Base-by-base conservation (phyloP, 257 asterid species). In the Penstemon barbatus region DNA sequence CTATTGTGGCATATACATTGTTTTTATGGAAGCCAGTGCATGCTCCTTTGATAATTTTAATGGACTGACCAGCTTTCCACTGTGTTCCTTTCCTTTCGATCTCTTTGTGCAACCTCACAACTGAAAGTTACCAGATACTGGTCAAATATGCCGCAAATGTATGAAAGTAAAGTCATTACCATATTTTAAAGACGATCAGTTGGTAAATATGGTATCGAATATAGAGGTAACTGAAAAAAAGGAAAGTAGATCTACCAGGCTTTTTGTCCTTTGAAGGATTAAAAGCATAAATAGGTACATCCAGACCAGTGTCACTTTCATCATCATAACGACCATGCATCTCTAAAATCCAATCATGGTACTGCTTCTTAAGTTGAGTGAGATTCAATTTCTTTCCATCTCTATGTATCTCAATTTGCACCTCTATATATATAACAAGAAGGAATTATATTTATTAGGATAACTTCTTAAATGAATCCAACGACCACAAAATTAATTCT, bases 41-140 rank as follows among this genome's bases (percentile, higher is more conserved):
- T 41, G 97, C 97, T 66, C 97, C 97, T 74, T 76, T 88, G 9
- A 84, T 61, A 69, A 88, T 74, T 77, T 86, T 90, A 44, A 90
- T 75, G 54, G 75, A 80, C 77, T 86, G 86, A 33, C 96, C 97
- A 40, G 96, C 78, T 71, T 52, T 33, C 97, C 97, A 88, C 11
- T 38, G 5, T 25, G 4, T 59, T 54, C 83, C 96, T 74, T 74
- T 86, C 77, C 89, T 80, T 63, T 52, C n/a, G 56, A 90, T 74
- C 67, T 43, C 66, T 75, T 76, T 77, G 43, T 88, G 94, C 76
- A 86, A 80, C 80, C 94, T 77, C 73, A 81, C 25, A 69, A 80
- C 97, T 90, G 70, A 63, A 80, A 61, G 70, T 39, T 63, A 61
- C 45, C 44, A 75, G 41, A 54, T 19, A 40, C 37, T 57, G 12